A percentile compares a stretch with the other conserved stretches of the same genome.
phyloP scores from a whole-genome alignment of 257 asterid species.

The Gentiana straminea region DNA sequence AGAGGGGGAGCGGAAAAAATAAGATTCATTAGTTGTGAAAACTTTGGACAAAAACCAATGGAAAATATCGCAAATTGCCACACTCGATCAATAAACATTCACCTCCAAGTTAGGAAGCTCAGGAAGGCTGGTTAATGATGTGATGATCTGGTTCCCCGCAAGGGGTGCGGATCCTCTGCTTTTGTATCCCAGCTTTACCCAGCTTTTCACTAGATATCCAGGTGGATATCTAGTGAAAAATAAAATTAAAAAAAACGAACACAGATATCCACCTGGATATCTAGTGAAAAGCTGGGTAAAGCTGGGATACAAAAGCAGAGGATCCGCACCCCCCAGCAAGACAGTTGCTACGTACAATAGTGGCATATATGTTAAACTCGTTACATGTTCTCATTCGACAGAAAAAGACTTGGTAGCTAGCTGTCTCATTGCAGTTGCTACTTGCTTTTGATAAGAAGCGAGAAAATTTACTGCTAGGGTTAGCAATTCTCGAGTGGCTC shows the following conservation, averaged over 20 bases:
- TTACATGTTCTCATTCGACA: background rate
- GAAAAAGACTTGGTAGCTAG: background rate
- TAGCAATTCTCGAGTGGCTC: slow-evolving; percentile 93
- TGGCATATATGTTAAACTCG: slow-evolving; percentile 9
- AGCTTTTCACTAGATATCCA: no score
- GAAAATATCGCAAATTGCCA: slow-evolving; percentile 6
- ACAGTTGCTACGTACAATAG: slow-evolving; percentile 90
- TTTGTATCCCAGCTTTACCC: no score
- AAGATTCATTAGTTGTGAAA: slow-evolving; percentile 5
- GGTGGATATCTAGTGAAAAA: no score
- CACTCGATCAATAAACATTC: slow-evolving; percentile 12
- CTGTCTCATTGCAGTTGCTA: background rate
- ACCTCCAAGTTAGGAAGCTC: slow-evolving; percentile 99
- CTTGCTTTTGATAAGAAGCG: background rate
- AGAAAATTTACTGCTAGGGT: no score
- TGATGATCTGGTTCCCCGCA: slow-evolving; percentile 84
- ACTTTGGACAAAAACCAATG: slow-evolving; percentile 6
- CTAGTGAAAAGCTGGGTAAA: no score
- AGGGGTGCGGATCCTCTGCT: no score
- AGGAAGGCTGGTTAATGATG: slow-evolving; percentile 90
- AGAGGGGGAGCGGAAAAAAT: slow-evolving; percentile 5
- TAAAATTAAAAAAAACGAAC: no score
- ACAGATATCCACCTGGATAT: no score
- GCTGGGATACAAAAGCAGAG: no score
- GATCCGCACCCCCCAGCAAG: no score